These are phyloP conservation scores for Talaromyces sp. DNA, from an alignment of 2,329 filamentous ascomycete species.

Conservation along the genomic window DNA sequence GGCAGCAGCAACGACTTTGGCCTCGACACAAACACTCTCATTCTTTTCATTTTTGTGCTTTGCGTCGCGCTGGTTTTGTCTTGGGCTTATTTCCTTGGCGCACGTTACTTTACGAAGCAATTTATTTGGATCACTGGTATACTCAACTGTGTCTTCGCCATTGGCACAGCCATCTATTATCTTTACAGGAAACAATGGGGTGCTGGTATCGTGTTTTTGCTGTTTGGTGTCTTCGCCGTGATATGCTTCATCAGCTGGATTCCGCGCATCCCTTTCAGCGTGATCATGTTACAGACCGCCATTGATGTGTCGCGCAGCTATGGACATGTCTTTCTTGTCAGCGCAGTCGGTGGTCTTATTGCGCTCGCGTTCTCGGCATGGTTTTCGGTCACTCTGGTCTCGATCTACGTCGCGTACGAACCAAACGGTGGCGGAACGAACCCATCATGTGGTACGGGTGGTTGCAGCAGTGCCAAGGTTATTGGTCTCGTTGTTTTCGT, in stretches of 20 bases:
- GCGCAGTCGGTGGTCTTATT: slow-evolving; percentile 73
- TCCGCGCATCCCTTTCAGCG: slow-evolving; percentile 82
- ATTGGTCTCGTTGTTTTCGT: slow-evolving; percentile 81
- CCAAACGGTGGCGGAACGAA: slow-evolving; percentile 51
- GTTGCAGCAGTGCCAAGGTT: slow-evolving; percentile 72
- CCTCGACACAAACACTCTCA: slow-evolving; percentile 77
- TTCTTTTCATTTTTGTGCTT: slow-evolving; percentile 78
- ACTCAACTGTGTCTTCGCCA: slow-evolving; percentile 75
- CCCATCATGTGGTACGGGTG: slow-evolving; percentile 54
- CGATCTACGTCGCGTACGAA: slow-evolving; percentile 79
- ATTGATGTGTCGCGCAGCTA: slow-evolving; percentile 81
- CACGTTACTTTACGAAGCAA: slow-evolving; percentile 76
- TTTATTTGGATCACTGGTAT: slow-evolving; percentile 93
- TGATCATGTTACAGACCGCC: slow-evolving; percentile 79
- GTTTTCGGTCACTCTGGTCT: slow-evolving; percentile 81
- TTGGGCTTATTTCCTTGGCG: slow-evolving; percentile 70
- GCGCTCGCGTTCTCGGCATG: slow-evolving; percentile 76
- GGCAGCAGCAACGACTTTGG: slow-evolving; percentile 62
- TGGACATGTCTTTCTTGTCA: slow-evolving; percentile 83
- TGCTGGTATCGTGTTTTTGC: slow-evolving; percentile 79
- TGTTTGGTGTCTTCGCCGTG: slow-evolving; percentile 76
- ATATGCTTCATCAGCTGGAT: slow-evolving; percentile 89
- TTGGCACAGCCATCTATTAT: slow-evolving; percentile 87
- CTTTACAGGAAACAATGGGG: slow-evolving; percentile 72
- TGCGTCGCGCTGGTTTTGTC: slow-evolving; percentile 71